These are phyloP conservation scores for Cladosporium velox DNA, from an alignment of 2,329 filamentous ascomycete genomes.

Conservation along the genomic window DNA sequence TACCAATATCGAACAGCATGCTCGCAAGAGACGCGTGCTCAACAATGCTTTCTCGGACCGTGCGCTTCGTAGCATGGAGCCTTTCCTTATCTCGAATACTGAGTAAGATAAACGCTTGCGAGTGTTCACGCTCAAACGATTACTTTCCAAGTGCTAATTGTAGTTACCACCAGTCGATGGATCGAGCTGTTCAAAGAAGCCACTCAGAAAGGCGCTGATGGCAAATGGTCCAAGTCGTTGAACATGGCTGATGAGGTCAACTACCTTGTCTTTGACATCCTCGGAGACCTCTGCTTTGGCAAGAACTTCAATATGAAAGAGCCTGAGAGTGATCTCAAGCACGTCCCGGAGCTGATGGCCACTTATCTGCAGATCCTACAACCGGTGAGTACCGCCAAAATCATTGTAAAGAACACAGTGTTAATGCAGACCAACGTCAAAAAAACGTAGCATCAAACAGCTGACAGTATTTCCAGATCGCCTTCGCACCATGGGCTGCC, in stretches of 20 bases:
- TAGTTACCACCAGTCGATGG: not conserved
- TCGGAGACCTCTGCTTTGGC: constrained; percentile 46
- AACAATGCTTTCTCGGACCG: constrained; percentile 28
- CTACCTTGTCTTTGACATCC: constrained; percentile 47
- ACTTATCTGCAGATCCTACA: constrained; percentile 23
- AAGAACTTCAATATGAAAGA: constrained; percentile 48
- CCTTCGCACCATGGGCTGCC: constrained; percentile 24
- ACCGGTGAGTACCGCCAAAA: constrained; percentile 34
- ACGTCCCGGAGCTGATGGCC: constrained; percentile 24
- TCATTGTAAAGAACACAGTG: not conserved
- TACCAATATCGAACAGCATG: constrained; percentile 25
- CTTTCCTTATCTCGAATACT: constrained; percentile 25
- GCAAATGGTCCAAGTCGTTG: constrained; percentile 16
- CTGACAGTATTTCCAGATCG: constrained; percentile 6
- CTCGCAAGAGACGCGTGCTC: constrained; percentile 24
- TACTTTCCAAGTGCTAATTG: not conserved
- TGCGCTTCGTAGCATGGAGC: constrained; percentile 24
- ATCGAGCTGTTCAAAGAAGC: constrained; percentile 7
- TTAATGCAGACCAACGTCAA: not conserved
- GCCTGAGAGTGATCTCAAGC: constrained; percentile 36
- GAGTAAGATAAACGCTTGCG: constrained; percentile 12
- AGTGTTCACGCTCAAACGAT: not conserved
- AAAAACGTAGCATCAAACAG: not conserved
- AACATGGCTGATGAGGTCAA: constrained; percentile 49
- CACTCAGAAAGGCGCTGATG: not conserved